These are phyloP conservation scores for Ascobolus immersus DNA, from an alignment of 495 filamentous ascomycete genomes.

Conservation along the genomic window DNA sequence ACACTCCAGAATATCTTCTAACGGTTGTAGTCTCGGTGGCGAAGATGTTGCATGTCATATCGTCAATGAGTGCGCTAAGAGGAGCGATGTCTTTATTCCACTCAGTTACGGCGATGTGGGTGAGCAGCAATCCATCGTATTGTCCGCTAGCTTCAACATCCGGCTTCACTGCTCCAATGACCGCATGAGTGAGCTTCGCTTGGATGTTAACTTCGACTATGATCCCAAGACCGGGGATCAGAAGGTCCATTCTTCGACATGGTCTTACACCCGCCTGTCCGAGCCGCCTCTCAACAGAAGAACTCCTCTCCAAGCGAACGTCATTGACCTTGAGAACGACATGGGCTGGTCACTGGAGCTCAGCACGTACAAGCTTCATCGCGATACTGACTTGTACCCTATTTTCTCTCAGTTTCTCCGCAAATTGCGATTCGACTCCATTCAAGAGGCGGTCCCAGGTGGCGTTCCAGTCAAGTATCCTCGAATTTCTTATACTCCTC, in stretches of 20 bases:
- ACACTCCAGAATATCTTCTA: background rate
- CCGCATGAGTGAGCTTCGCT: background rate
- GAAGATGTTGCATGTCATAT: no score
- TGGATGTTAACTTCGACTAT: background rate
- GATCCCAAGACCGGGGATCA: background rate
- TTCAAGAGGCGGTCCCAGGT: background rate
- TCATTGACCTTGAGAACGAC: slow-evolving; percentile 12
- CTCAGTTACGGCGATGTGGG: no score
- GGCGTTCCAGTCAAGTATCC: background rate
- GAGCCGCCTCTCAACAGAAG: slow-evolving; percentile 1
- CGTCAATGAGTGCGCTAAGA: no score
- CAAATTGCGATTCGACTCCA: slow-evolving; percentile 8
- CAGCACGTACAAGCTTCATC: slow-evolving; percentile 4
- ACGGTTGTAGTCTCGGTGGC: background rate
- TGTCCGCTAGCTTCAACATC: no score
- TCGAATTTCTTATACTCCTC: slow-evolving; percentile 8
- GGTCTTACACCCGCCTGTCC: background rate
- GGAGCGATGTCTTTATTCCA: no score
- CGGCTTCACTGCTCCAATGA: no score
- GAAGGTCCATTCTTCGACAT: background rate
- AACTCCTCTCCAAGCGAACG: slow-evolving; percentile 11
- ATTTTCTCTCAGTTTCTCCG: slow-evolving; percentile 13
- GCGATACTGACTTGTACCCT: slow-evolving; percentile 8
- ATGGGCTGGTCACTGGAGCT: slow-evolving; percentile 15
- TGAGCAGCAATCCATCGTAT: no score